Evolutionary conservation across 345 rosid species (phyloP).

Genomic region (Viola odorata): DNA sequence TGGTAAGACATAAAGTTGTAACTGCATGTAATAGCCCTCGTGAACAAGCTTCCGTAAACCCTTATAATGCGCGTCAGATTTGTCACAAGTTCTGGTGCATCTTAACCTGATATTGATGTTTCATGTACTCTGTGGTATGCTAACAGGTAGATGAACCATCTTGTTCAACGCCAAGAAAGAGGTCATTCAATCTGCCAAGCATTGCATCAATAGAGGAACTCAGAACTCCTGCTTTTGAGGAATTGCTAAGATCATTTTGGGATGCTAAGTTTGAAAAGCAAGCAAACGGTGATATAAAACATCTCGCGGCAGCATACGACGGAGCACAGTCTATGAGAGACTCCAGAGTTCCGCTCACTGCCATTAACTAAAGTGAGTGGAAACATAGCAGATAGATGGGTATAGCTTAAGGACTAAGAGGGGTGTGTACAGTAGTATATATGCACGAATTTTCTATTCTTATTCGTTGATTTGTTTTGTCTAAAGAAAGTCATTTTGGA

Average conservation of each 20-base stretch:
- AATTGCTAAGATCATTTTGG: constrained; percentile 63
- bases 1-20: constrained; percentile 34
- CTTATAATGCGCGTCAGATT: no score
- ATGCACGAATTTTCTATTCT: constrained; percentile 6
- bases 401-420: constrained; percentile 6
- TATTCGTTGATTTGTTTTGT: constrained; percentile 30
- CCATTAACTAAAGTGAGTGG: constrained; percentile 51
- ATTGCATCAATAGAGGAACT: constrained; percentile 77
- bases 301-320: constrained; percentile 43
- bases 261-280: constrained; percentile 57
- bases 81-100: no score
- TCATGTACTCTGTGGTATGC: background rate
- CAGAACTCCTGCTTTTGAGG: constrained; percentile 80
- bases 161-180: constrained; percentile 84
- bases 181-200: constrained; percentile 70
- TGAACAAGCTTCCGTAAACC: no score
- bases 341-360: constrained; percentile 81
- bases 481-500: constrained; percentile 4
- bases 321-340: constrained; percentile 65
- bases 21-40: background rate
- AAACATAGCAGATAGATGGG: constrained; percentile 6
- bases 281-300: constrained; percentile 71
- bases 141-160: constrained; percentile 83
- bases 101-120: no score
- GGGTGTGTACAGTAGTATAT: constrained; percentile 34